phyloP scores from a whole-genome alignment of 1,284 basidiomycete species.

The Naganishia liquefaciens region DNA sequence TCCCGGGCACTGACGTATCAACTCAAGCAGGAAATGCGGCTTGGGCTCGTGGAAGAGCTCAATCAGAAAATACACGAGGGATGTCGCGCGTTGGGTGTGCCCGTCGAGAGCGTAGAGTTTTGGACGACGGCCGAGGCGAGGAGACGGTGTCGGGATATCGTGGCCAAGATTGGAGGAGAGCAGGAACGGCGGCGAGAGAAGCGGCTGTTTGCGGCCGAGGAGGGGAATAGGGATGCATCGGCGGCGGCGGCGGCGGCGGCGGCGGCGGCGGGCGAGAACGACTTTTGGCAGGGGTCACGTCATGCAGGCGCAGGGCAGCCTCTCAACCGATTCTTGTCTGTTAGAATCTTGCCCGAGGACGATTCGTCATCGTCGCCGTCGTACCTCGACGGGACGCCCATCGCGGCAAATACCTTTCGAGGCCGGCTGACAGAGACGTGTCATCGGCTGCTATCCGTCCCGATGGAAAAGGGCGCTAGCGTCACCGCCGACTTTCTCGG shows the following conservation, averaged over 20 bases:
- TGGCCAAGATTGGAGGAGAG: constrained; percentile 31
- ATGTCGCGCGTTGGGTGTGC: constrained; percentile 7
- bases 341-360: constrained; percentile 15
- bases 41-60: constrained; percentile 64
- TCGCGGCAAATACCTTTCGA: constrained; percentile 2
- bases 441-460: constrained; percentile 6
- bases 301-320: constrained; percentile 43
- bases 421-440: constrained; percentile 14
- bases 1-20: constrained; percentile 67
- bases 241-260: background rate
- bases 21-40: constrained; percentile 69
- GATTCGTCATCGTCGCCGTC: constrained; percentile 11
- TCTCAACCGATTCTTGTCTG: constrained; percentile 40
- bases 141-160: constrained; percentile 29
- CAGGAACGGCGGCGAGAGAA: constrained; percentile 19
- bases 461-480: constrained; percentile 22
- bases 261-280: constrained; percentile 33
- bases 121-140: constrained; percentile 76
- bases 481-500: constrained; percentile 25
- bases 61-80: constrained; percentile 21
- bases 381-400: constrained; percentile 36
- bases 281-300: constrained; percentile 49
- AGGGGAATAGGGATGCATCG: background rate
- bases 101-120: constrained; percentile 59
- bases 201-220: constrained; percentile 14